Conservation (phyloP, 352 stramenopile species). For the Phytophthora uliginosa region DNA sequence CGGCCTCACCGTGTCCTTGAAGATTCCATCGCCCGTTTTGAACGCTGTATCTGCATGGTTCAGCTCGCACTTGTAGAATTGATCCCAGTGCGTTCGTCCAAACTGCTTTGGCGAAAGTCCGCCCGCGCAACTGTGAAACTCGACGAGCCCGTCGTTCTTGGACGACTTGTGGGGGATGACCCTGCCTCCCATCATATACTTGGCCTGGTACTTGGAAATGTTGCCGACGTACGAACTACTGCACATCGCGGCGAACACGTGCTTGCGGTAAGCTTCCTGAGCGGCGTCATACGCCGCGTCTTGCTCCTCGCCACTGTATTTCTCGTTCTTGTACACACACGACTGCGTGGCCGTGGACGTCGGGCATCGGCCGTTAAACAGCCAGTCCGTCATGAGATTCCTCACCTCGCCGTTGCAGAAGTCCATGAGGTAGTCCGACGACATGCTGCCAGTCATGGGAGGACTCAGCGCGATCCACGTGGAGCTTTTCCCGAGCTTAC, state of each 20-base stretch:
- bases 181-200: slow-evolving; percentile 37
- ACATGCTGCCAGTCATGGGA: slow-evolving; percentile 52
- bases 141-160: slow-evolving; percentile 50
- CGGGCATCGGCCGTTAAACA: slow-evolving; percentile 48
- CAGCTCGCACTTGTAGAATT: slow-evolving; percentile 50
- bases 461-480: slow-evolving; percentile 52
- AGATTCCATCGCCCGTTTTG: slow-evolving; percentile 51
- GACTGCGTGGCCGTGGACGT: slow-evolving; percentile 25
- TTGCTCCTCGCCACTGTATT: slow-evolving; percentile 23
- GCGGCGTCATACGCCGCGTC: slow-evolving; percentile 33
- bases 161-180: slow-evolving; percentile 47
- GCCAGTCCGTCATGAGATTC: slow-evolving; percentile 30
- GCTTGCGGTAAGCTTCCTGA: slow-evolving; percentile 34
- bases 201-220: slow-evolving; percentile 48
- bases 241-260: slow-evolving; percentile 52
- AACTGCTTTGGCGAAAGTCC: slow-evolving; percentile 40
- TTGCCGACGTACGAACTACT: slow-evolving; percentile 46
- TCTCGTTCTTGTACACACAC: slow-evolving; percentile 44
- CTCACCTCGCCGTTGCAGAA: slow-evolving; percentile 40
- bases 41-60: slow-evolving; percentile 68
- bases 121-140: slow-evolving; percentile 52
- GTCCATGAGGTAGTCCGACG: slow-evolving; percentile 47
- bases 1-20: slow-evolving; percentile 39
- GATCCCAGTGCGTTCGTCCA: slow-evolving; percentile 22
- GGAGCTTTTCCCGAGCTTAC: slow-evolving; percentile 23